Base-by-base conservation (phyloP, 108 stramenopile species). In the Aurantiochytrium sp. region DNA sequence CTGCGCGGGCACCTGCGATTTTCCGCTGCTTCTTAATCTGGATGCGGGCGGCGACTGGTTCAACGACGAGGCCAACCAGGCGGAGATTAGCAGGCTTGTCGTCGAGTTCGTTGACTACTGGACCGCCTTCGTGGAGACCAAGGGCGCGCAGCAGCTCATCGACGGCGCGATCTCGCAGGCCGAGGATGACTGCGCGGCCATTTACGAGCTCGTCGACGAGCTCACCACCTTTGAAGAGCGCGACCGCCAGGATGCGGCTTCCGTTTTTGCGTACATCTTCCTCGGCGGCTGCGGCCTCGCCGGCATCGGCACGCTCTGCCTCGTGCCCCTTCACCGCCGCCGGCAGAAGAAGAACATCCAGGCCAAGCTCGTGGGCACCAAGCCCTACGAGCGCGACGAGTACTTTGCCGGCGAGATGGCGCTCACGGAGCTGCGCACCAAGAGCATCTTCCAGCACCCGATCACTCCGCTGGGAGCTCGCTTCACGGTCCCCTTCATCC, bases 371-470 rank as follows among this genome's bases (percentile, higher is more conserved):
- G 59, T 34, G 32, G 59, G 59, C 1, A 65, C 59, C 59, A 30
- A n/a, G 31, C 59, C 59, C 1, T 32, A 10, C 19, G 59, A 65
- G 27, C 59, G 59, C 32, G 59, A 65, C 32, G 32, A 30, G 32
- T 65, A 65, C n/a, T 65, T 81, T 1, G 69, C 69, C 45, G 45
- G 69, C 1, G 69, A 81, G 45, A 48, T 81, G 37, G 69, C 69
- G 42, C 69, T 81, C n/a, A 81, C 37, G 37, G 69, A 81, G 42
- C 69, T 81, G 42, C 42, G 45, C 5, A 1, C n/a, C 22, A 81
- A 48, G 45, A 45, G 42, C 45, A 81, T 81, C 45, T 81, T 81
- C 45, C 69, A 81, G 37, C 69, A 81, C 30, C 69, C 69, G 8
- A 48, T 81, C 42, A 81, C 69, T 19, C 69, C 69, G 37, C 37